A percentile compares a stretch with the other conserved stretches of the same genome.
Conservation (phyloP, 768 basidiomycete species). For the Scleroderma citrinum region DNA sequence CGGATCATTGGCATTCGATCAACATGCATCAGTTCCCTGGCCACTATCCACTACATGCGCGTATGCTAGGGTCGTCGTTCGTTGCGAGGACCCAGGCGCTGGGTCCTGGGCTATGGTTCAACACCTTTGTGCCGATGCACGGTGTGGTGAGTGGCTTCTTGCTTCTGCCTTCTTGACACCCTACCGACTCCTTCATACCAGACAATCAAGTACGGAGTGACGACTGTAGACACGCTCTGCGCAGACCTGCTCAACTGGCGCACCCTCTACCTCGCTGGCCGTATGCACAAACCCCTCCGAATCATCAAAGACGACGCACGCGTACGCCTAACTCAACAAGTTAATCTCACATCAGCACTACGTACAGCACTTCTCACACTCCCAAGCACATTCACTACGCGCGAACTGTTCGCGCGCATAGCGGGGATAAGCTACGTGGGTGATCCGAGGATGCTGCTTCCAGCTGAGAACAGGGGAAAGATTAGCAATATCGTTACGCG, state of each 20-base stretch:
- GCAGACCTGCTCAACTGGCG: slow-evolving; percentile 91
- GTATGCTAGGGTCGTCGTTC: slow-evolving; percentile 76
- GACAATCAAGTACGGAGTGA: slow-evolving; percentile 96
- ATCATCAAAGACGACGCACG: slow-evolving; percentile 92
- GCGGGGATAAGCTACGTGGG: slow-evolving; percentile 83
- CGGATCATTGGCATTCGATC: slow-evolving; percentile 90
- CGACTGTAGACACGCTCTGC: slow-evolving; percentile 84
- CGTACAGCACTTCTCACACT: slow-evolving; percentile 86
- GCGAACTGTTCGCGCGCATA: slow-evolving; percentile 77
- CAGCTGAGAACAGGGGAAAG: slow-evolving; percentile 92
- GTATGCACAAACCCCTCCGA: slow-evolving; percentile 95
- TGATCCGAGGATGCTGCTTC: slow-evolving; percentile 91
- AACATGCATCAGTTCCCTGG: slow-evolving; percentile 89
- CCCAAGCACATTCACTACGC: slow-evolving; percentile 76
- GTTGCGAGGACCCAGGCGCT: slow-evolving; percentile 73
- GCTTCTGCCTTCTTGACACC: background rate
- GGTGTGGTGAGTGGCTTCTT: slow-evolving; percentile 61
- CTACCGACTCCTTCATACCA: slow-evolving; percentile 24
- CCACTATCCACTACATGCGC: slow-evolving; percentile 88
- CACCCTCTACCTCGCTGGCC: slow-evolving; percentile 86
- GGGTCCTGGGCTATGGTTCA: slow-evolving; percentile 93
- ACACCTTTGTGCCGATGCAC: slow-evolving; percentile 78
- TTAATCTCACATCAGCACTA: slow-evolving; percentile 87
- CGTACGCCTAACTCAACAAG: slow-evolving; percentile 86
- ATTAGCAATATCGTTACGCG: slow-evolving; percentile 88